These are phyloP conservation scores for Apophysomyces variabilis DNA, from an alignment of 371 early-diverging fungal genomes.

Conservation along the genomic window DNA sequence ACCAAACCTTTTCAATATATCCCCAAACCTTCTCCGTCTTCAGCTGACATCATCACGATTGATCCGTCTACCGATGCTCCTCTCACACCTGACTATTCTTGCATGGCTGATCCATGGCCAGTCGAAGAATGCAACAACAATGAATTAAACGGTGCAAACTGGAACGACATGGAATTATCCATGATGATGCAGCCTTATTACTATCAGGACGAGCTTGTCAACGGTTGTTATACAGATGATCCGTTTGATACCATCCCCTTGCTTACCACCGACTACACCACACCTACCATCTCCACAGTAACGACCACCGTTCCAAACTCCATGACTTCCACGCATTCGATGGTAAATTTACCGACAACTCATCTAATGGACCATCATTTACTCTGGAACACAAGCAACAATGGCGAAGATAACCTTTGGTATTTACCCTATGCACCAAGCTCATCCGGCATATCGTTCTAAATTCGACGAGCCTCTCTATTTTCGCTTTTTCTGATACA, in stretches of 20 bases:
- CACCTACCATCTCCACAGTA: too few species aligned
- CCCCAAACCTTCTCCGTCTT: conserved; percentile 3
- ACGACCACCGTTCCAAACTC: not conserved
- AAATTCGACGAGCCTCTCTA: not conserved
- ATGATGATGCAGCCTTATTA: conserved; percentile 14
- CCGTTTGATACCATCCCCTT: not conserved
- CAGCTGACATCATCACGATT: conserved; percentile 6
- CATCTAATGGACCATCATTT: not conserved
- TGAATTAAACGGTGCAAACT: not conserved
- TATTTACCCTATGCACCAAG: not conserved
- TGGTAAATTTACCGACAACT: not conserved
- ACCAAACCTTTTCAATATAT: conserved; percentile 4
- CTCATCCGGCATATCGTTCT: not conserved
- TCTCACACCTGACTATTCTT: conserved; percentile 6
- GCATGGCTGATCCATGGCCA: conserved; percentile 7
- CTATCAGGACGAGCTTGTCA: conserved; percentile 8
- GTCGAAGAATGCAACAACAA: conserved; percentile 6
- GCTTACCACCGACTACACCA: not conserved
- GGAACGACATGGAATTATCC: not conserved
- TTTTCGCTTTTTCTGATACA: not conserved
- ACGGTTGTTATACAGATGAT: not conserved
- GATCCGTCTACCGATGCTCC: conserved; percentile 9
- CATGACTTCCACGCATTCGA: not conserved
- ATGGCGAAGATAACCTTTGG: not conserved
- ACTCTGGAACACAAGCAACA: not conserved